phyloP scores from a whole-genome alignment of 805 yeast genomes.

The Starmera pachycereana region DNA sequence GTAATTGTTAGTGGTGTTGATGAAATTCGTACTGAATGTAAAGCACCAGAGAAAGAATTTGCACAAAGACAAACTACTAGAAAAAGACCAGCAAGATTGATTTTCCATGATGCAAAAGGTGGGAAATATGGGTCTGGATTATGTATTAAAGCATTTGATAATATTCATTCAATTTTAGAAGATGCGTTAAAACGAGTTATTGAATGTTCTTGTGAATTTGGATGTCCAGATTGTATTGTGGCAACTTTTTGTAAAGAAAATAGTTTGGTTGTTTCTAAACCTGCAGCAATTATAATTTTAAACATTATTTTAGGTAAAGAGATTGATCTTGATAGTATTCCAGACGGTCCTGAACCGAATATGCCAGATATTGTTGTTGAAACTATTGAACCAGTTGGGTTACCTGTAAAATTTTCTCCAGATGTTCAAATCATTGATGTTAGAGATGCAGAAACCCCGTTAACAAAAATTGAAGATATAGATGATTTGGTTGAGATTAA shows the following conservation, averaged over 20 bases:
- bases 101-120: conserved; percentile 78
- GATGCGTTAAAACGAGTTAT: conserved; percentile 49
- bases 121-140: conserved; percentile 76
- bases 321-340: conserved; percentile 35
- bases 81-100: conserved; percentile 76
- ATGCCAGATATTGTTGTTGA: conserved; percentile 63
- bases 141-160: conserved; percentile 69
- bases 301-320: conserved; percentile 48
- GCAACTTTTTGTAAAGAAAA: conserved; percentile 73
- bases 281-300: conserved; percentile 67
- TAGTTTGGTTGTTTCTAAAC: conserved; percentile 75
- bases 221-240: conserved; percentile 76
- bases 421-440: conserved; percentile 48
- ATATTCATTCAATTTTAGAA: conserved; percentile 53
- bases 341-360: conserved; percentile 67
- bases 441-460: conserved; percentile 12
- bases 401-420: conserved; percentile 48
- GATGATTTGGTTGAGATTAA: conserved; percentile 5
- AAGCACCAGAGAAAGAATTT: conserved; percentile 95
- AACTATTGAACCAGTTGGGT: conserved; percentile 47
- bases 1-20: conserved; percentile 62
- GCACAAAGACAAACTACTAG: conserved; percentile 63
- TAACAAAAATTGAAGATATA: conserved; percentile 6
- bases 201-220: conserved; percentile 61
- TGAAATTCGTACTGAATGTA: conserved; percentile 88